A percentile compares a stretch with the other conserved stretches of the same genome.
Evolutionary conservation across 148 eudicot genomes (phyloP).

Genomic region (Nepenthes gracilis): DNA sequence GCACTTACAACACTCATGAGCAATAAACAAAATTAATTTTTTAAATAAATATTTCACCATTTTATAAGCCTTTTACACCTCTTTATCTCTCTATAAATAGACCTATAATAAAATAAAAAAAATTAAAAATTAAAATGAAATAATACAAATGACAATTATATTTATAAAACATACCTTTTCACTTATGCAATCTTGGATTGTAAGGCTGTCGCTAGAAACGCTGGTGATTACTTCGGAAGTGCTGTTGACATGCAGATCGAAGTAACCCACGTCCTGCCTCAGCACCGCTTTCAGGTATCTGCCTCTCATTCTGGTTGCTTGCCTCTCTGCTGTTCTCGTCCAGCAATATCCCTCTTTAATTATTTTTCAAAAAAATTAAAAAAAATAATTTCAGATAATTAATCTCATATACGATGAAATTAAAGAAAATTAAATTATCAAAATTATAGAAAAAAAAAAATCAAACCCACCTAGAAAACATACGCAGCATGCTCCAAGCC

Average conservation of each 20-base stretch:
- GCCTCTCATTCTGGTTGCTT: slow-evolving; percentile 20
- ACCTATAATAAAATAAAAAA: too few species aligned
- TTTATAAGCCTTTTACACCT: too few species aligned
- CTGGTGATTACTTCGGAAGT: slow-evolving; percentile 24
- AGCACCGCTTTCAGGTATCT: slow-evolving; percentile 25
- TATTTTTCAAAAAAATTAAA: not conserved
- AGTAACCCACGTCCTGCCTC: slow-evolving; percentile 28
- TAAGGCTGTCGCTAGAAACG: slow-evolving; percentile 22
- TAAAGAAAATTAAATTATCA: not conserved
- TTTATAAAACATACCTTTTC: slow-evolving; percentile 15
- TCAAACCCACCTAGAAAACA: slow-evolving; percentile 1
- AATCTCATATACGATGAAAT: too few species aligned
- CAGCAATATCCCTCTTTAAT: slow-evolving; percentile 31
- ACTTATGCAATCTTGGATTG: slow-evolving; percentile 27
- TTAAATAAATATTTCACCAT: too few species aligned
- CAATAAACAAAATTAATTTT: too few species aligned
- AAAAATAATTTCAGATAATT: not conserved
- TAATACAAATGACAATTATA: too few species aligned
- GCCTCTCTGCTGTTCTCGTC: slow-evolving; percentile 34
- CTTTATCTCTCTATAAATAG: too few species aligned
- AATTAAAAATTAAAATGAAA: too few species aligned
- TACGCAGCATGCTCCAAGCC: not conserved
- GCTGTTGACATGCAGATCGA: slow-evolving; percentile 20
- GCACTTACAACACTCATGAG: too few species aligned
- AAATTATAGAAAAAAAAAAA: not conserved